Percentiles rank a stretch among this genome's conserved stretches.
These are phyloP conservation scores for Volvox reticuliferus DNA, from an alignment of 139 green algal genomes.

Conservation along the genomic window DNA sequence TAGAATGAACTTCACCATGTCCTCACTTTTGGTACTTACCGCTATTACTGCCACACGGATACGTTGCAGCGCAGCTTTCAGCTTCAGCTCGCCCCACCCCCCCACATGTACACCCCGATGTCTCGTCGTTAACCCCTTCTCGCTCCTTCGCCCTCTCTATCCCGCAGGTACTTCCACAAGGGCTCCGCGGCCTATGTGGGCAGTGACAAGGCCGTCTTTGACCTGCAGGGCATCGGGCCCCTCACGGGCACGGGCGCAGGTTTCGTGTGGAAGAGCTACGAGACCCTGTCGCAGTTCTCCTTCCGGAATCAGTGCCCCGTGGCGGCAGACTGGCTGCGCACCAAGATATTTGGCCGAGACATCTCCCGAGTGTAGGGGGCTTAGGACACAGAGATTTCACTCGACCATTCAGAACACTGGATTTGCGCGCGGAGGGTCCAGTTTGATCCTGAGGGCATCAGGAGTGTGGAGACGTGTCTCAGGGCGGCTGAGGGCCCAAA, in stretches of 20 bases:
- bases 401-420: not conserved
- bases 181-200: slow-evolving; percentile 91
- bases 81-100: too few relatives aligned
- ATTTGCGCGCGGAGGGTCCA: too few relatives aligned
- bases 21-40: too few relatives aligned
- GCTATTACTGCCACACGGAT: too few relatives aligned
- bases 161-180: slow-evolving; percentile 77
- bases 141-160: not conserved
- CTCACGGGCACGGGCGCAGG: slow-evolving; percentile 79
- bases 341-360: slow-evolving; percentile 91
- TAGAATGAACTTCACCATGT: too few relatives aligned
- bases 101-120: too few relatives aligned
- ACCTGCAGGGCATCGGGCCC: slow-evolving; percentile 81
- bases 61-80: too few relatives aligned
- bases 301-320: slow-evolving; percentile 90
- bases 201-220: slow-evolving; percentile 90
- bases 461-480: too few relatives aligned
- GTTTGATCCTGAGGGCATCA: too few relatives aligned
- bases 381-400: not conserved
- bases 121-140: not conserved
- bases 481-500: too few relatives aligned
- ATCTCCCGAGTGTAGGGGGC: slow-evolving; percentile 79
- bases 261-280: slow-evolving; percentile 89
- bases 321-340: slow-evolving; percentile 82
- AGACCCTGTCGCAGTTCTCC: slow-evolving; percentile 86